These are phyloP conservation scores for Orobanche coerulescens DNA, from an alignment of 257 asterid species.

Conservation along the genomic window DNA sequence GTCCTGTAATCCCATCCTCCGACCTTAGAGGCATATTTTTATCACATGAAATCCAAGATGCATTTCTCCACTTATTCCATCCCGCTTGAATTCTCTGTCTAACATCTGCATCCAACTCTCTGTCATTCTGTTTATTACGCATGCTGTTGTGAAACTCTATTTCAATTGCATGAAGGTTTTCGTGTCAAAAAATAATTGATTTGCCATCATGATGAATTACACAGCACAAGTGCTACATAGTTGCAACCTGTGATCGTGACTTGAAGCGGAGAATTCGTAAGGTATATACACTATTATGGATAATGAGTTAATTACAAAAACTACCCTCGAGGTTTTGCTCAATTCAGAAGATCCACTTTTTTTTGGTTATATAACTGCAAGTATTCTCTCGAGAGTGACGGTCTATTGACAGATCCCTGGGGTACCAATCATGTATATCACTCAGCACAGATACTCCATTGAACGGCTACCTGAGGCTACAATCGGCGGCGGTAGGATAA, in stretches of 20 bases:
- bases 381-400: no score
- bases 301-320: neutral
- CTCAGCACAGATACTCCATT: conserved; percentile 65
- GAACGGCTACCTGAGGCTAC: conserved; percentile 96
- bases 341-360: neutral
- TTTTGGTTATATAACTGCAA: no score
- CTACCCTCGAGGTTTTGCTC: neutral
- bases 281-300: conserved; percentile 39
- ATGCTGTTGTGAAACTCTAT: neutral
- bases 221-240: conserved; percentile 95
- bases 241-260: conserved; percentile 97
- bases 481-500: conserved; percentile 72
- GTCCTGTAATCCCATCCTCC: no score
- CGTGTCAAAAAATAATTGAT: conserved; percentile 1
- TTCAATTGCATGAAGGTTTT: neutral
- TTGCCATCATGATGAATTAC: conserved; percentile 19
- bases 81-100: no score
- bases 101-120: no score
- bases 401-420: conserved; percentile 65
- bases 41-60: no score
- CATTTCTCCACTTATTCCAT: no score
- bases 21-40: no score
- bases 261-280: conserved; percentile 91
- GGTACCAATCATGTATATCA: conserved; percentile 92
- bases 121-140: no score